These are phyloP conservation scores for Macrophomina phaseolina DNA, from an alignment of 2,329 filamentous ascomycete species.

Conservation along the genomic window DNA sequence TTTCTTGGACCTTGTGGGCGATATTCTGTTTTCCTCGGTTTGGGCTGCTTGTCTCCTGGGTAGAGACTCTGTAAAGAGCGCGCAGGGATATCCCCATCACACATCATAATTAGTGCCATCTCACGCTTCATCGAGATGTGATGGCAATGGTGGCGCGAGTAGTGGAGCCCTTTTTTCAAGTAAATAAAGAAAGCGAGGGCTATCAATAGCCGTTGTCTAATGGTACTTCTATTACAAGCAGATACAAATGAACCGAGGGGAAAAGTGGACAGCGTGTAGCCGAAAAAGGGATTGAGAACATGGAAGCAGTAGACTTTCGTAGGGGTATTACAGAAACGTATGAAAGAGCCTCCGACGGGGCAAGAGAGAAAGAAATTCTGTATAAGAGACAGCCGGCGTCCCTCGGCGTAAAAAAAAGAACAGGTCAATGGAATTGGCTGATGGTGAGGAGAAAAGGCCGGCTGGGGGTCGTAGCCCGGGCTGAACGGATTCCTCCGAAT, in stretches of 20 bases:
- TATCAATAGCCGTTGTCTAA: background rate
- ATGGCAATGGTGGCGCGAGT: background rate
- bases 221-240: constrained; percentile 4
- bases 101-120: background rate
- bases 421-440: background rate
- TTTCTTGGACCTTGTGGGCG: background rate
- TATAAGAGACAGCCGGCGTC: background rate
- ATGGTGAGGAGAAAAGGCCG: background rate
- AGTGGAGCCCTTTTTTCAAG: background rate
- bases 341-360: too few species aligned
- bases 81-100: too few species aligned
- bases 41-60: too few species aligned
- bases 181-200: constrained; percentile 2
- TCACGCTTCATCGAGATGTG: background rate
- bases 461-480: background rate
- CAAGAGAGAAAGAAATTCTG: background rate
- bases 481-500: background rate
- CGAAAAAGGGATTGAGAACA: background rate
- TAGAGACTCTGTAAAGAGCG: background rate
- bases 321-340: background rate
- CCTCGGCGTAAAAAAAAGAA: background rate
- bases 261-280: background rate
- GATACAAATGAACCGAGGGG: background rate
- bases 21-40: too few species aligned
- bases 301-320: background rate